phyloP scores from a whole-genome alignment of 306 rosid genomes.

The Acacia confusa region DNA sequence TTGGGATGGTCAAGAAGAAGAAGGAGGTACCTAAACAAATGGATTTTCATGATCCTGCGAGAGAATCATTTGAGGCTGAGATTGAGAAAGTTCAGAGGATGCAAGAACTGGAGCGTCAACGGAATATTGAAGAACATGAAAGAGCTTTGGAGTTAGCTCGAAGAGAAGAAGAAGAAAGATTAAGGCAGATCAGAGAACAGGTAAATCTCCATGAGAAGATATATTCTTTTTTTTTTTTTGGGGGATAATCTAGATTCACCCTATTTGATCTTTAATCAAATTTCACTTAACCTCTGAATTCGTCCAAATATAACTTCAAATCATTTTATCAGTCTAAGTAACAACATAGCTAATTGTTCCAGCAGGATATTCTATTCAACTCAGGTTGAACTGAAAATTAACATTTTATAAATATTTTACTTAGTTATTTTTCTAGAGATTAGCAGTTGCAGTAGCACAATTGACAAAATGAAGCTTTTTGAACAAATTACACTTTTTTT shows the following conservation, averaged over 20 bases:
- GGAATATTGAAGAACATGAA: conserved; percentile 81
- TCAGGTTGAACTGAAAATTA: background rate
- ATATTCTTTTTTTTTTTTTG: background rate
- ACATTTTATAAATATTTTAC: background rate
- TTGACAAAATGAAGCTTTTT: background rate
- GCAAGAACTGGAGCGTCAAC: conserved; percentile 91
- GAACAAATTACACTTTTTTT: background rate
- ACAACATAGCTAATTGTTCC: background rate
- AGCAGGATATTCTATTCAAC: background rate
- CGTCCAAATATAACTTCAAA: background rate
- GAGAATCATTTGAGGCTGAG: conserved; percentile 98
- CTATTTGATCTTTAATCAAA: background rate
- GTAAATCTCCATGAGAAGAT: background rate
- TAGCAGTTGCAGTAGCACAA: background rate
- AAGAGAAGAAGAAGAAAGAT: conserved; percentile 89
- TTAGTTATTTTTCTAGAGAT: background rate
- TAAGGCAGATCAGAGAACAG: conserved; percentile 64
- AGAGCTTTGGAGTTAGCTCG: conserved; percentile 77
- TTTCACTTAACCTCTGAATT: background rate
- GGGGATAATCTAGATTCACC: background rate
- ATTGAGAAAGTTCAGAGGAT: conserved; percentile 97
- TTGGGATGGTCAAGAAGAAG: conserved; percentile 88
- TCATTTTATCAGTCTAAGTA: background rate
- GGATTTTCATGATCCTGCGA: conserved; percentile 90
- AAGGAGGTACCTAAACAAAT: conserved; percentile 72